These are phyloP conservation scores for Auricularia heimuer DNA, from an alignment of 768 basidiomycete genomes.

Conservation along the genomic window DNA sequence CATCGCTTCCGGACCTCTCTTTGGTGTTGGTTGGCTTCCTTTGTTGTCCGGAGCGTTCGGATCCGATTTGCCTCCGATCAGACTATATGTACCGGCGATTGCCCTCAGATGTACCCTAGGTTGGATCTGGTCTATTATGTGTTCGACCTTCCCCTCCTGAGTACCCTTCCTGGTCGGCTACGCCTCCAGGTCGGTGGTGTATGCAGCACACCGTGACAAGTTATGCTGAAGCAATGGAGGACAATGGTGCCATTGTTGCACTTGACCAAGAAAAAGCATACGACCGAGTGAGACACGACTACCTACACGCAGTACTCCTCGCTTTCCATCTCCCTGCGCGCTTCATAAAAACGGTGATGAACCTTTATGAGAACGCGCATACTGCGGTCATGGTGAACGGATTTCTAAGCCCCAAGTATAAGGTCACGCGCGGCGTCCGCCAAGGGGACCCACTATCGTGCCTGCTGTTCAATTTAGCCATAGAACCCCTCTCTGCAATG, in stretches of 20 bases:
- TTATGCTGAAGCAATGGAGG: conserved; percentile 8
- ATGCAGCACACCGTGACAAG: no score
- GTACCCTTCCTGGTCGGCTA: no score
- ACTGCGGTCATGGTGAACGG: conserved; percentile 13
- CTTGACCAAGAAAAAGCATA: conserved; percentile 16
- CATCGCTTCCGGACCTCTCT: no score
- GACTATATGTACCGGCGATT: no score
- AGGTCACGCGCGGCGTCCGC: conserved; percentile 12
- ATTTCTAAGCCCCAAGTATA: not conserved
- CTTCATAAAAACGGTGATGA: conserved; percentile 15
- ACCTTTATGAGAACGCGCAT: conserved; percentile 10
- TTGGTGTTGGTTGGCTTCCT: no score
- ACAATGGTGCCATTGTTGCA: conserved; percentile 11
- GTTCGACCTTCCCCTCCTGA: no score
- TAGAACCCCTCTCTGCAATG: conserved; percentile 12
- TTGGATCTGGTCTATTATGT: no score
- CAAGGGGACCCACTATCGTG: conserved; percentile 17
- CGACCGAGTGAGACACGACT: conserved; percentile 13
- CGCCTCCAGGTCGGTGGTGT: no score
- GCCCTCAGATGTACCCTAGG: no score
- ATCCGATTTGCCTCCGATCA: no score
- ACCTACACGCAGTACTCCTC: conserved; percentile 10
- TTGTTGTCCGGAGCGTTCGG: no score
- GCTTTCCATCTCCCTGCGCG: conserved; percentile 7
- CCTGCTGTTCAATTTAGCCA: conserved; percentile 15